Base-by-base conservation (phyloP, 2,329 filamentous ascomycete species). In the Nemania sp. region DNA sequence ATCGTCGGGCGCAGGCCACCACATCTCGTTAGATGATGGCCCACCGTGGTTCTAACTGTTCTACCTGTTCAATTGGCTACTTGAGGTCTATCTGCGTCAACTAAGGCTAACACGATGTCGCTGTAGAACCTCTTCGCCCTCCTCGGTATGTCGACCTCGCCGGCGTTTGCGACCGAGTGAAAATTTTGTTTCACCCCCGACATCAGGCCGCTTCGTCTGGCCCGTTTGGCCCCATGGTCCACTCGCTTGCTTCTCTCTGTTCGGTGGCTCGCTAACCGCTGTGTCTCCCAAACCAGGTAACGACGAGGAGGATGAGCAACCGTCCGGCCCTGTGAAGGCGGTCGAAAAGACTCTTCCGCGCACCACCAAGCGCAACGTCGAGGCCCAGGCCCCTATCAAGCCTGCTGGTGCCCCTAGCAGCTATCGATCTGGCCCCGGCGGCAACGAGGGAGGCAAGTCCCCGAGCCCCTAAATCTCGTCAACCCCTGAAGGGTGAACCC, bases 121-220 rank as follows among this genome's bases (percentile, higher is more conserved):
- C 22, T n/a, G n/a, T 66, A 97, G 94, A 99, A 99, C 84, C 87
- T 90, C 73, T 97, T 90, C 84, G 93, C 94, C 84, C 88, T 96
- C 81, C 91, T 99, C 84, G 93, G 94, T 97, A 96, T 71, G 77
- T 72, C 64, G 60, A 60, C 41, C n/a, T 61, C 58, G 64, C 55
- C 62, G 57, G 51, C 52, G 56, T 62, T 52, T 61, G 56, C 42
- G 54, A 56, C 54, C 56, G 59, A 39, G 48, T 60, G 60, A 64
- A 64, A 7, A 7, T 48, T 65, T 48, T 62, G 56, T 52, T 50
- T 15, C 19, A 28, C 26, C 44, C 39, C 12, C 15, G 11, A 11
- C 34, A 39, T 12, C 17, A n/a, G 23, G 30, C 37, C 3, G 14
- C 6, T 23, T 14, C 8, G 15, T 19, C 22, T 28, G n/a, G 17